Percentiles rank a stretch among this genome's conserved stretches.
Evolutionary conservation across 208 protist genomes (phyloP).

Genomic region (Leishmania tropica): DNA sequence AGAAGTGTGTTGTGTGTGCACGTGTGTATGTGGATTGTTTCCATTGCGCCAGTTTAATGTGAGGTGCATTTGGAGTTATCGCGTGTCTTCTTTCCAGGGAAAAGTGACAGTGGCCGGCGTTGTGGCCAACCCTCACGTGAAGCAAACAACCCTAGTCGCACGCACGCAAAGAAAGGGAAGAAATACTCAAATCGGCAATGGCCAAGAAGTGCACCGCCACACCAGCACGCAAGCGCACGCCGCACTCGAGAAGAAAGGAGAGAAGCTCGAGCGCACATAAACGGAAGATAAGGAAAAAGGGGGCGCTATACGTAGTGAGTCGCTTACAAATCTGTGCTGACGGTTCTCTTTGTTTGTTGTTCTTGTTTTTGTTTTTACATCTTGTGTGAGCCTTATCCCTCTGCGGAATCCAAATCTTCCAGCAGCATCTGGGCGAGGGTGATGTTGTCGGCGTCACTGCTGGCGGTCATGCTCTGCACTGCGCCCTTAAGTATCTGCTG

Average conservation of each 20-base stretch:
- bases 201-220: not conserved
- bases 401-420: constrained; percentile 40
- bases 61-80: not conserved
- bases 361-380: constrained; percentile 1
- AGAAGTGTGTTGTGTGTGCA: not conserved
- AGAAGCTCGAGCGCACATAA: not conserved
- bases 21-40: not conserved
- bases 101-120: not conserved
- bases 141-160: not conserved
- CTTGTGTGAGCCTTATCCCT: constrained; percentile 6
- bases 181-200: not conserved
- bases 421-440: constrained; percentile 49
- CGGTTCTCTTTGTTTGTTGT: no score
- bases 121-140: not conserved
- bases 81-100: not conserved
- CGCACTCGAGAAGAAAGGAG: not conserved
- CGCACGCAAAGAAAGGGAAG: not conserved
- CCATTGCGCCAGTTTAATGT: not conserved
- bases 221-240: not conserved
- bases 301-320: not conserved
- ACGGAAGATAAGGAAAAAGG: not conserved
- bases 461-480: constrained; percentile 5
- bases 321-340: no score
- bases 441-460: constrained; percentile 33
- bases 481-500: constrained; percentile 24